Conservation (phyloP, 208 protist genomes). For the Leishmania mexicana region DNA sequence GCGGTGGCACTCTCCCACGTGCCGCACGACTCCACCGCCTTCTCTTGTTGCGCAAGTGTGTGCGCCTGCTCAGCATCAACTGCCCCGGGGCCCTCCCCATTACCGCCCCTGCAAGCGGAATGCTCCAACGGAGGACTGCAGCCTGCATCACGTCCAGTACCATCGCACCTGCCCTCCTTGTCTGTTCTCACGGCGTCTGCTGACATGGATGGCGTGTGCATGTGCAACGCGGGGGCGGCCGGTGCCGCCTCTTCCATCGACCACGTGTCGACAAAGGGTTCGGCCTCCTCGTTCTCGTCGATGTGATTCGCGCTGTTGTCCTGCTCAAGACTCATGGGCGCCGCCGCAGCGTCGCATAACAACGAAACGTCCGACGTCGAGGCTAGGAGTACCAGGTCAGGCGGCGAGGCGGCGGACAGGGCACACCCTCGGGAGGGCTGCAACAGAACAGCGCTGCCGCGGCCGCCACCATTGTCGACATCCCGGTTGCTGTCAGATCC, state of each 20-base stretch:
- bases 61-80: background rate
- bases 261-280: background rate
- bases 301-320: constrained; percentile 2
- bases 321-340: background rate
- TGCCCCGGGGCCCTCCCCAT: background rate
- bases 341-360: background rate
- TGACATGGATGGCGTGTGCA: background rate
- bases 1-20: background rate
- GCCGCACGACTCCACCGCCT: background rate
- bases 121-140: background rate
- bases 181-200: background rate
- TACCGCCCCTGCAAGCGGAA: background rate
- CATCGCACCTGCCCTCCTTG: background rate
- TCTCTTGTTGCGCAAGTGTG: background rate
- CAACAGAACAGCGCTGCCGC: background rate
- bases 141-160: background rate
- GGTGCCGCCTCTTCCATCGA: background rate
- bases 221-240: background rate
- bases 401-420: constrained; percentile 6
- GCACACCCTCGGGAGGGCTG: background rate
- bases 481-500: background rate
- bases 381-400: constrained; percentile 5
- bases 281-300: background rate
- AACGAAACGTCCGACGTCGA: constrained; percentile 10
- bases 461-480: background rate